A percentile compares a stretch with the other conserved stretches of the same genome.
Evolutionary conservation across 805 yeast species (phyloP).

Genomic region (Cyberlindnera galapagoensis): DNA sequence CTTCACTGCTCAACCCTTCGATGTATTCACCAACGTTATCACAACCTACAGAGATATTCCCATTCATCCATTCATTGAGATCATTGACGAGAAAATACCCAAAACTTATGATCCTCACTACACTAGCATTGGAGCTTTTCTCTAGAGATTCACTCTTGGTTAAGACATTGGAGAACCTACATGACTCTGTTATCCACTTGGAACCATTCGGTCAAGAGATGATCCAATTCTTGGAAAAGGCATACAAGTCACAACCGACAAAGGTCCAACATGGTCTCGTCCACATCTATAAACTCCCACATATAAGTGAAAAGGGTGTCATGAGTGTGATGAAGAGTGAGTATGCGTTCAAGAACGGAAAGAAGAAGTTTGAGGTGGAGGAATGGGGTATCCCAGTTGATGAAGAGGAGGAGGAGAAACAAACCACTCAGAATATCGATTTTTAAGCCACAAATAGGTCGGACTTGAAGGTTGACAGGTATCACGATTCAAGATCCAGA

Average conservation of each 20-base stretch:
- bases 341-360: conserved; percentile 80
- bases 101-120: conserved; percentile 41
- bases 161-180: conserved; percentile 48
- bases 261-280: conserved; percentile 83
- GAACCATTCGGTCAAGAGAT: conserved; percentile 79
- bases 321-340: conserved; percentile 74
- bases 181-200: conserved; percentile 65
- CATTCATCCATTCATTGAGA: conserved; percentile 56
- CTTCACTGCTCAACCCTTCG: conserved; percentile 76
- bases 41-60: conserved; percentile 41
- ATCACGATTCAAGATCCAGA: too few species aligned
- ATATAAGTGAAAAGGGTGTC: conserved; percentile 66
- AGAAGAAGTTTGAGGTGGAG: conserved; percentile 77
- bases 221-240: conserved; percentile 56
- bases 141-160: conserved; percentile 45
- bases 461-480: too few species aligned
- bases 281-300: conserved; percentile 67
- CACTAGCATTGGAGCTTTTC: conserved; percentile 61
- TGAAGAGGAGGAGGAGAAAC: conserved; percentile 36
- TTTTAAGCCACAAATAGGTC: too few species aligned
- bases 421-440: conserved; percentile 21
- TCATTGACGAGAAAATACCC: conserved; percentile 42
- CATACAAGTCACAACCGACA: conserved; percentile 64
- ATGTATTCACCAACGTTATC: conserved; percentile 50
- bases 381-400: conserved; percentile 98